Percentiles rank a stretch among this genome's conserved stretches.
Conservation (phyloP, 345 rosid genomes). For the Eutrema japonicum region DNA sequence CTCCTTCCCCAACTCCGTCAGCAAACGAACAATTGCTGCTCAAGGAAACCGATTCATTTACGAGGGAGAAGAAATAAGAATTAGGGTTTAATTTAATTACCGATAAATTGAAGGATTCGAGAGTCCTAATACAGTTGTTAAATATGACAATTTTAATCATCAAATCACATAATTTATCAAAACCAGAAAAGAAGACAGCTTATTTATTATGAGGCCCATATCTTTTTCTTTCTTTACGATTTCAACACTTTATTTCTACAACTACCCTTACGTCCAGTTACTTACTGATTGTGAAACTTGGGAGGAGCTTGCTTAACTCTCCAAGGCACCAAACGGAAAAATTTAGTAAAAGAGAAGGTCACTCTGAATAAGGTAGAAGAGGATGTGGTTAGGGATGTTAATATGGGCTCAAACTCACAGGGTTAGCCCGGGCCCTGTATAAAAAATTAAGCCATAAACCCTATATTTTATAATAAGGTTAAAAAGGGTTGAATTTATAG, state of each 20-base stretch:
- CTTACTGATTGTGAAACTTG: constrained; percentile 6
- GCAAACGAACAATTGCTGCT: constrained; percentile 21
- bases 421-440: too few relatives aligned
- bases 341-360: constrained; percentile 24
- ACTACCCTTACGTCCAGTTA: background rate
- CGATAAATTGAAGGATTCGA: constrained; percentile 19
- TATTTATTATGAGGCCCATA: constrained; percentile 14
- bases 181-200: background rate
- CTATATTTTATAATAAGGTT: too few relatives aligned
- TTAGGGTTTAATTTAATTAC: constrained; percentile 25
- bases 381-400: too few relatives aligned
- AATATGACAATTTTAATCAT: background rate
- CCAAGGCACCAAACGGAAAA: constrained; percentile 3
- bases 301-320: constrained; percentile 60
- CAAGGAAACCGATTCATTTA: constrained; percentile 37
- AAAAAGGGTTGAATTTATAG: too few relatives aligned
- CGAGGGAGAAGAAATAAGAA: constrained; percentile 35
- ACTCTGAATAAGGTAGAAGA: background rate
- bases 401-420: too few relatives aligned
- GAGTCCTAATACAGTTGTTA: constrained; percentile 36
- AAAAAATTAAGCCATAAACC: too few relatives aligned
- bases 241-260: background rate
- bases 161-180: background rate
- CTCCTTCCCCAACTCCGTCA: background rate
- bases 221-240: background rate